A percentile compares a stretch with the other conserved stretches of the same genome.
phyloP scores from a whole-genome alignment of 192 early-diverging fungal species.

The Chytriomyces hyalinus region DNA sequence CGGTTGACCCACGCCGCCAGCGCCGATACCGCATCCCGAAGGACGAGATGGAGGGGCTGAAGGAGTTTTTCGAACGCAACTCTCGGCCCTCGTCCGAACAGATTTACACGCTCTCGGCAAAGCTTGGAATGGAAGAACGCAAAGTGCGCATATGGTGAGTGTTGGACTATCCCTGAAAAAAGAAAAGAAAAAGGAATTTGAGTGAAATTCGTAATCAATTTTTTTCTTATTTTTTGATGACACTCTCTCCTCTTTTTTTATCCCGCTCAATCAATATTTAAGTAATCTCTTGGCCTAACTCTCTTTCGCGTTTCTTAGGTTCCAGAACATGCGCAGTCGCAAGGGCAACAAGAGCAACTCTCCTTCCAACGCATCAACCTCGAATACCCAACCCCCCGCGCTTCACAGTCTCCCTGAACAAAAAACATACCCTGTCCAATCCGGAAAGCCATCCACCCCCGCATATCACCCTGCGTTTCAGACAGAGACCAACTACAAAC shows the following conservation, averaged over 20 bases:
- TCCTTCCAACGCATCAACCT: background rate
- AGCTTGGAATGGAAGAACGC: conserved; percentile 5
- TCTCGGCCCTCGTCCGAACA: background rate
- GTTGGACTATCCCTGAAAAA: background rate
- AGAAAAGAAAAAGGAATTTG: background rate
- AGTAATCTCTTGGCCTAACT: background rate
- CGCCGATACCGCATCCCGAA: conserved; percentile 14
- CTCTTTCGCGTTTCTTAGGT: background rate
- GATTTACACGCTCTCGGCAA: background rate
- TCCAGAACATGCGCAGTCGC: background rate
- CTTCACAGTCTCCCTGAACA: background rate
- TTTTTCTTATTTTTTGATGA: background rate
- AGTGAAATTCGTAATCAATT: background rate
- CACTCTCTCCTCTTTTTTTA: background rate
- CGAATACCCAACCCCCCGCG: background rate
- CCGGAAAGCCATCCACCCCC: background rate
- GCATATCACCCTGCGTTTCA: background rate
- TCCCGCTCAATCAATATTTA: background rate
- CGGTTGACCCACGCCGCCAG: background rate
- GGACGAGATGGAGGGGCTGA: conserved; percentile 18
- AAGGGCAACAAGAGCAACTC: background rate
- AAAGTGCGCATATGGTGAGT: conserved; percentile 29
- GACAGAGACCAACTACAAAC: background rate
- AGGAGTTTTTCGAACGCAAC: conserved; percentile 9
- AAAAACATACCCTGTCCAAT: background rate